Evolutionary conservation across 768 basidiomycete genomes (phyloP).

Genomic region (Tricholoma terreum): DNA sequence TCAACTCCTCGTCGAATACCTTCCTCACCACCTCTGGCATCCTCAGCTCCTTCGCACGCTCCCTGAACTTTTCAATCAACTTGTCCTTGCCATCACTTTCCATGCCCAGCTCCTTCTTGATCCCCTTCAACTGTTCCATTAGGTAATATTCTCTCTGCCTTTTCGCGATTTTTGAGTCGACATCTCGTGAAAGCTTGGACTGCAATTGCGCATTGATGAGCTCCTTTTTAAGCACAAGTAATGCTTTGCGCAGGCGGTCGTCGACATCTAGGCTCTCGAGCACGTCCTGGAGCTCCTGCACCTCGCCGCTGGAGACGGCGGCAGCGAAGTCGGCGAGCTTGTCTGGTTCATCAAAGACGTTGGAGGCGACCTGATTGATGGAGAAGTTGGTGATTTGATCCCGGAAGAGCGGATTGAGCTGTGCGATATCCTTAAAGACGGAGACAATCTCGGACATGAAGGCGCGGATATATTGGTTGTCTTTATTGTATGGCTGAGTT

Average conservation of each 20-base stretch:
- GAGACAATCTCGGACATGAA: conserved; percentile 96
- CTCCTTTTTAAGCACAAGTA: conserved; percentile 95
- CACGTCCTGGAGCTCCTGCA: conserved; percentile 89
- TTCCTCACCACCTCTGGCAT: conserved; percentile 91
- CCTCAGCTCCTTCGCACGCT: conserved; percentile 73
- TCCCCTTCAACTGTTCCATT: conserved; percentile 95
- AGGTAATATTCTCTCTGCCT: conserved; percentile 93
- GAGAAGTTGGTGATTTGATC: conserved; percentile 98
- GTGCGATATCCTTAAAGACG: conserved; percentile 98
- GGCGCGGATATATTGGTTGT: conserved; percentile 92
- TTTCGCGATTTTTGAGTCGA: conserved; percentile 93
- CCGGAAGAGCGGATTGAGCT: conserved; percentile 94
- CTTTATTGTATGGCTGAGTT: conserved; percentile 83
- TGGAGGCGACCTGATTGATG: conserved; percentile 87
- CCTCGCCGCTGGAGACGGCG: conserved; percentile 91
- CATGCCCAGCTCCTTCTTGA: conserved; percentile 96
- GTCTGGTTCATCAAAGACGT: conserved; percentile 96
- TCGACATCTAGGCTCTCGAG: conserved; percentile 84
- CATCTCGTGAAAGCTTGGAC: conserved; percentile 87
- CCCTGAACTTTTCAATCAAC: conserved; percentile 87
- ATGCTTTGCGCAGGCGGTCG: conserved; percentile 84
- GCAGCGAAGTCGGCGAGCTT: conserved; percentile 97
- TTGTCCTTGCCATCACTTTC: conserved; percentile 95
- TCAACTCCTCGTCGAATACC: conserved; percentile 95
- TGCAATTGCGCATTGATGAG: conserved; percentile 96